Percentiles rank a stretch among this genome's conserved stretches.
Evolutionary conservation across 768 basidiomycete species (phyloP).

Genomic region (Leucocoprinus leucothites): DNA sequence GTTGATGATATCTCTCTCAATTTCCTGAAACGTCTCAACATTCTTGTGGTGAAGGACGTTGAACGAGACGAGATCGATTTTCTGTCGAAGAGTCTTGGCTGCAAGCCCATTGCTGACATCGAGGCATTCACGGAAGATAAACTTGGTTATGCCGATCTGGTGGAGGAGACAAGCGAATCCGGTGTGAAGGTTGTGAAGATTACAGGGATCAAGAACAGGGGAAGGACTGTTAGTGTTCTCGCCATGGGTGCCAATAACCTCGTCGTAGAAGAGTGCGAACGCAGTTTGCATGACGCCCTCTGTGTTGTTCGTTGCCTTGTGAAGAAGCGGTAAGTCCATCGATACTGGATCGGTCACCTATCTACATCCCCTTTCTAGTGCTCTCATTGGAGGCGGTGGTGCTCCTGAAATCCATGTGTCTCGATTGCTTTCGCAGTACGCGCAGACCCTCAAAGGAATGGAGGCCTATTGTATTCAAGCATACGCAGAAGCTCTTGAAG

Average conservation of each 20-base stretch:
- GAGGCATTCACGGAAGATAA: constrained; percentile 98
- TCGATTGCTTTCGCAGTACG: constrained; percentile 82
- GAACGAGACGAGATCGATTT: constrained; percentile 99
- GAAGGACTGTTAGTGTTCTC: constrained; percentile 92
- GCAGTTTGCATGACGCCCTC: constrained; percentile 97
- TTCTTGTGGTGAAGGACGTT: constrained; percentile 94
- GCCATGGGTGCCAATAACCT: constrained; percentile 92
- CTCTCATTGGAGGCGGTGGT: constrained; percentile 93
- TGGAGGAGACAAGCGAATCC: constrained; percentile 80
- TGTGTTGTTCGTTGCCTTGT: constrained; percentile 98
- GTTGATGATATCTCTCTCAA: constrained; percentile 96
- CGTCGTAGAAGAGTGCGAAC: constrained; percentile 95
- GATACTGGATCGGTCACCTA: neutral
- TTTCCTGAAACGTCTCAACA: constrained; percentile 96
- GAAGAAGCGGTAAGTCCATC: constrained; percentile 79
- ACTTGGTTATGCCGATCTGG: constrained; percentile 92
- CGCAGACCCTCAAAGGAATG: constrained; percentile 94
- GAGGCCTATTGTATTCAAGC: constrained; percentile 99
- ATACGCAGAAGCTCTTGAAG: constrained; percentile 95
- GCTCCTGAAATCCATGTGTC: constrained; percentile 99
- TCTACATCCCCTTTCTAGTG: constrained; percentile 37
- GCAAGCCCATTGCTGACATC: constrained; percentile 96
- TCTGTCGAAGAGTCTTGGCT: constrained; percentile 89
- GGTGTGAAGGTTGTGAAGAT: constrained; percentile 93
- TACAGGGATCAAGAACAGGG: constrained; percentile 91